A percentile compares a stretch with the other conserved stretches of the same genome.
Evolutionary conservation across 1,139 yeast genomes (phyloP).

Genomic region (Yamadazyma songkhlaensis): DNA sequence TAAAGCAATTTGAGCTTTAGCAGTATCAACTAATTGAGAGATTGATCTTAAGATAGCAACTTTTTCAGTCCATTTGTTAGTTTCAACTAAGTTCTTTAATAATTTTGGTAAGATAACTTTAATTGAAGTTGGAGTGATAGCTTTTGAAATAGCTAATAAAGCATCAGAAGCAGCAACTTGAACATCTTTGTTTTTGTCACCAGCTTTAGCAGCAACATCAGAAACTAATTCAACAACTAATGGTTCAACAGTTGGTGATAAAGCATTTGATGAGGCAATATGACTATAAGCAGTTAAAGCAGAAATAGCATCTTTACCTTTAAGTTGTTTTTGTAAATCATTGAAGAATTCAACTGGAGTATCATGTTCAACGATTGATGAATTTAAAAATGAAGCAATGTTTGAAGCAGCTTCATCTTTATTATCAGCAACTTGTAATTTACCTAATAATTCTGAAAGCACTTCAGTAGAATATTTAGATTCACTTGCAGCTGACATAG

Average conservation of each 20-base stretch:
- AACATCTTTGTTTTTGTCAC: slow-evolving; percentile 82
- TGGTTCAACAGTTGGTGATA: slow-evolving; percentile 94
- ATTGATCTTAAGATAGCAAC: slow-evolving; percentile 84
- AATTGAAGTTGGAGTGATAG: slow-evolving; percentile 90
- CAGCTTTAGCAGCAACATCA: slow-evolving; percentile 72
- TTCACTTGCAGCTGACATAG: slow-evolving; percentile 63
- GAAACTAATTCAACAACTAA: slow-evolving; percentile 74
- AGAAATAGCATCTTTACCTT: slow-evolving; percentile 67
- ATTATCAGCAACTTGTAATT: slow-evolving; percentile 90
- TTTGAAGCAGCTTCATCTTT: slow-evolving; percentile 85
- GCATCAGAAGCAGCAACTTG: slow-evolving; percentile 71
- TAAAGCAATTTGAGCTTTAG: slow-evolving; percentile 93
- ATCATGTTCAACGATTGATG: slow-evolving; percentile 97
- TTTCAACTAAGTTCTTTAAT: slow-evolving; percentile 61
- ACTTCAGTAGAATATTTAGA: slow-evolving; percentile 71
- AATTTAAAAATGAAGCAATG: slow-evolving; percentile 91
- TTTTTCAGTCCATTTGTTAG: slow-evolving; percentile 99
- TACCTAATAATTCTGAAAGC: slow-evolving; percentile 89
- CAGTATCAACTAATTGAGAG: slow-evolving; percentile 86
- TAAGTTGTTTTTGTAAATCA: slow-evolving; percentile 71
- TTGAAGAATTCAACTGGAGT: slow-evolving; percentile 88
- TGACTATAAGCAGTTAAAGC: slow-evolving; percentile 83
- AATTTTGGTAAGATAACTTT: slow-evolving; percentile 86
- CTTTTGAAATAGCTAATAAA: slow-evolving; percentile 70
- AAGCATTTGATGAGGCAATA: slow-evolving; percentile 77